Evolutionary conservation across 2,329 filamentous ascomycete species (phyloP).

Genomic region (Chlorencoelia australis): DNA sequence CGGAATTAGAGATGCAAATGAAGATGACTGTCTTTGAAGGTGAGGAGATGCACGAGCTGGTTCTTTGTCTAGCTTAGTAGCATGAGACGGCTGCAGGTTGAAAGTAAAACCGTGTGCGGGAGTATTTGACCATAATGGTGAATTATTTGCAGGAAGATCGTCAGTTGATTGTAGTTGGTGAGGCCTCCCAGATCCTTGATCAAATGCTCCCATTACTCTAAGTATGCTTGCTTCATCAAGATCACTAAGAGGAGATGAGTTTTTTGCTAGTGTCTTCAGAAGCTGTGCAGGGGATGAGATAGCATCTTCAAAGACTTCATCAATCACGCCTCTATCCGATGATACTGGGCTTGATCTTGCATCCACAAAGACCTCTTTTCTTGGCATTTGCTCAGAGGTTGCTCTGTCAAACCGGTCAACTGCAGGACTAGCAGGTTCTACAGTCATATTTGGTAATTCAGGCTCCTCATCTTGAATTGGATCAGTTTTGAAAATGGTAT

Average conservation of each 20-base stretch:
- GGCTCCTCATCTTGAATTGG: too few species aligned
- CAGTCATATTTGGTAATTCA: too few species aligned
- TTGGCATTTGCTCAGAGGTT: too few species aligned
- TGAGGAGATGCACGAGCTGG: not conserved
- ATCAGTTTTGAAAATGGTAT: too few species aligned
- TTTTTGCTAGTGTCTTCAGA: not conserved
- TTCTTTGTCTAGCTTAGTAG: not conserved
- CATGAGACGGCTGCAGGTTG: not conserved
- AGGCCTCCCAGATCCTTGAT: too few species aligned
- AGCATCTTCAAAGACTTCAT: slow-evolving; percentile 21
- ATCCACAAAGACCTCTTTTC: slow-evolving; percentile 33
- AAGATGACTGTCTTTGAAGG: slow-evolving; percentile 8
- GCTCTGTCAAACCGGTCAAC: too few species aligned
- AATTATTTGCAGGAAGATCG: too few species aligned
- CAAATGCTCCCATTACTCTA: slow-evolving; percentile 17
- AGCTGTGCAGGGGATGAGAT: slow-evolving; percentile 16
- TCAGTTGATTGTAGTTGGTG: too few species aligned
- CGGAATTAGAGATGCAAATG: slow-evolving; percentile 17
- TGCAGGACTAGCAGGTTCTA: too few species aligned
- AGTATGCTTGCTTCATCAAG: slow-evolving; percentile 23
- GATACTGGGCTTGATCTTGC: slow-evolving; percentile 35
- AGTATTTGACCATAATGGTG: not conserved
- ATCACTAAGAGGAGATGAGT: slow-evolving; percentile 17
- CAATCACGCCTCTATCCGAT: slow-evolving; percentile 15
- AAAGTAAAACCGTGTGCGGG: not conserved